Evolutionary conservation across 164 flowering plant genomes (phyloP).

Genomic region (Nelumbo lutea): DNA sequence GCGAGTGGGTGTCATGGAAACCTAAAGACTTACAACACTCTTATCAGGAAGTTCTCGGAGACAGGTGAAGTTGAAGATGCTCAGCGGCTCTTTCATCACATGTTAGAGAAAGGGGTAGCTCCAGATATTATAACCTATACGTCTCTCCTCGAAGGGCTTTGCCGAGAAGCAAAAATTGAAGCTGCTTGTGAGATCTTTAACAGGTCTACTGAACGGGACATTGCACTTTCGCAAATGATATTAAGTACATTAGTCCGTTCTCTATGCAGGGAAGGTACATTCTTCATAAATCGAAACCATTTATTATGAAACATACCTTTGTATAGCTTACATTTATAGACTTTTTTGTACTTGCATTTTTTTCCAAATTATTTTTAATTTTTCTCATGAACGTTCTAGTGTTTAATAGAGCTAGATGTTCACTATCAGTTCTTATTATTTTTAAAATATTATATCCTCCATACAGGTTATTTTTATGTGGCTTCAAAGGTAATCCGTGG

Average conservation of each 20-base stretch:
- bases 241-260: conserved; percentile 38
- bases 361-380: too few species aligned
- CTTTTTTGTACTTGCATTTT: too few species aligned
- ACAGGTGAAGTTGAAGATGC: conserved; percentile 62
- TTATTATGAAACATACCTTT: too few species aligned
- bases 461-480: conserved; percentile 47
- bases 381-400: too few species aligned
- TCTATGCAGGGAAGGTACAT: conserved; percentile 65
- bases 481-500: conserved; percentile 50
- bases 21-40: conserved; percentile 61
- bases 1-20: conserved; percentile 59
- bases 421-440: too few species aligned
- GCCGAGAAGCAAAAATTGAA: conserved; percentile 49
- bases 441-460: background rate
- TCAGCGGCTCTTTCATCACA: conserved; percentile 48
- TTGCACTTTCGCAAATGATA: conserved; percentile 30
- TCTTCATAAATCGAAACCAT: background rate
- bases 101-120: conserved; percentile 56
- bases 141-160: conserved; percentile 62
- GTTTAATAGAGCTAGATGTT: too few species aligned
- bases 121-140: conserved; percentile 57
- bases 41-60: conserved; percentile 64
- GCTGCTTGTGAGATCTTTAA: conserved; percentile 49
- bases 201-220: conserved; percentile 48
- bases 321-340: too few species aligned